Evolutionary conservation across 768 basidiomycete species (phyloP), one percentile per base, ranked within the genome.

Genomic region (Collybia nuda): DNA sequence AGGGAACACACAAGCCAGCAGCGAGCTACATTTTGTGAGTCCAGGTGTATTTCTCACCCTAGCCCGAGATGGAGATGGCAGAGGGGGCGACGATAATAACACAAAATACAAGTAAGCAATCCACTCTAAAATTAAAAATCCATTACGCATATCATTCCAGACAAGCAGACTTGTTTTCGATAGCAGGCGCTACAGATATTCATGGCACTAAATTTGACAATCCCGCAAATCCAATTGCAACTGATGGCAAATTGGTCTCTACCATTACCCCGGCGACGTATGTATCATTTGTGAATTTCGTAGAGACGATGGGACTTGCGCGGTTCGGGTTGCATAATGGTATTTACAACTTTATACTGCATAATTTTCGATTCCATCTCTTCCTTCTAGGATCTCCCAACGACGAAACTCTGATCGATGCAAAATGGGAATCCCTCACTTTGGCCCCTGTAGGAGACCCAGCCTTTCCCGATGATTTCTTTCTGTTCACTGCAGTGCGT

Each of bases 401-500:
- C 47, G 77, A 84, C 53, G 53, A 68, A 28, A 79, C 76, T 0
- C 70, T 85, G n/a, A 77, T 88, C 43, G 76, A 77, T 52, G 77
- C 75, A 0, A 88, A 87, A 66, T 88, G 84, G 83, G 86, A 88
- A 58, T 81, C 79, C 1, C 68, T 85, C 12, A 79, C 82, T 6
- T 67, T 87, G 6, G 84, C 79, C 2, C 76, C 84, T 0, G 75
- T 75, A 17, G 60, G 71, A 9, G 82, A 83, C 52, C 63, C 71
- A 1, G 62, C 55, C 1, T 75, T 68, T 62, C 86, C 85, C 0
- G 66, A 87, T 54, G 86, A 88, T 57, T 86, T 78, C 61, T 87
- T 87, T 72, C 64, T 88, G 32, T 83, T 86, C 68, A 79, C 79
- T 11, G 77, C 73, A 4, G 83, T 84, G 59, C 22, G 81, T 69